Evolutionary conservation across 192 early-diverging fungal genomes (phyloP), one percentile per base, ranked within the genome.

Genomic region (Oehlia diaphana): DNA sequence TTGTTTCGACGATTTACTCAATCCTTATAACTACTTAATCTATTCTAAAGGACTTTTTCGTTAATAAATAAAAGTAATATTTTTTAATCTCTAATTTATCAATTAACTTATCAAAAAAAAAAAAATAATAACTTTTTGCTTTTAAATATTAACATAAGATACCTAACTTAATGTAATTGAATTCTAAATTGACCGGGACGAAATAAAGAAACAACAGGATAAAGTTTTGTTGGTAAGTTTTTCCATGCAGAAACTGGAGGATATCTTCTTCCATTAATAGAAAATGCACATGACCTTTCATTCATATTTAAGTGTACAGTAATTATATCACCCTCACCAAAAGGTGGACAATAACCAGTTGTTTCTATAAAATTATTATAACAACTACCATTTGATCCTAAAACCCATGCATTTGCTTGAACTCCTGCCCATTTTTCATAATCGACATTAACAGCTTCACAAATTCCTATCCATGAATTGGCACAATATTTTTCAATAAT

Each of bases 301-400:
- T 53, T 80, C 79, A 80, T 80, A 47, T 80, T 47, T 6, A 80
- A 31, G 35, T 80, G 49, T 31, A 80, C 14, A 21, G 44, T 80
- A n/a, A 80, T 49, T 2, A 33, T 19, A 53, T 35, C 49, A 73
- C 68, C 47, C 2, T 61, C 19, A 1, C 39, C 44, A 42, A 79
- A 79, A 0, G 50, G 4, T 16, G 21, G 19, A 53, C 70, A 31
- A 53, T 42, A n/a, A 5, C 47, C 21, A 63, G 14, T 7, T 31
- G 10, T 62, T 42, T 4, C 21, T 19, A 16, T 19, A 2, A 12
- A 12, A 42, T 44, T 23, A 71, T 74, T 61, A 62, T 31, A 19
- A 21, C n/a, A 26, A 9, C 13, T 61, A 23, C 73, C 73, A 31
- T 23, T 31, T 16, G 44, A 23, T 12, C 73, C 73, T 31, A 74